Evolutionary conservation across 2,329 filamentous ascomycete species (phyloP).

Genomic region (Biscogniauxia sp.): DNA sequence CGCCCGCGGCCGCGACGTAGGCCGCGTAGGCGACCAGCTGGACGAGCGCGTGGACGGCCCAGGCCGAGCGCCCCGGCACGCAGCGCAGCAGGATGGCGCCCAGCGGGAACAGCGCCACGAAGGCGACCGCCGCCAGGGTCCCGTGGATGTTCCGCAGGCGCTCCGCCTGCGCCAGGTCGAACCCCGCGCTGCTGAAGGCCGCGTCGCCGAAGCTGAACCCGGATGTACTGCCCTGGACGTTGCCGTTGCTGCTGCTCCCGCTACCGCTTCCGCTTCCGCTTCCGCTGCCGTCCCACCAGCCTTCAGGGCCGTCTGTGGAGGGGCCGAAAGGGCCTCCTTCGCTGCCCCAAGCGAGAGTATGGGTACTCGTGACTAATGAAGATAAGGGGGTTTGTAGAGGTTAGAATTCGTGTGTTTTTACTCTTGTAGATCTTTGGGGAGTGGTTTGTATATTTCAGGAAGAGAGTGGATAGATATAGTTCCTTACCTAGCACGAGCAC

Average conservation of each 20-base stretch:
- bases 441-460: neutral
- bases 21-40: conserved; percentile 38
- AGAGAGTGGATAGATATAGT: neutral
- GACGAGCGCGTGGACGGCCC: conserved; percentile 38
- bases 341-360: neutral
- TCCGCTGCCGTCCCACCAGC: neutral
- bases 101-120: conserved; percentile 43
- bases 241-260: neutral
- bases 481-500: neutral
- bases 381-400: neutral
- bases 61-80: conserved; percentile 33
- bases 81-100: conserved; percentile 43
- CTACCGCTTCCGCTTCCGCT: neutral
- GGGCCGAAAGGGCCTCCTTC: conserved; percentile 1
- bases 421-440: neutral
- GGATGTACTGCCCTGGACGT: neutral
- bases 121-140: conserved; percentile 38
- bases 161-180: conserved; percentile 29
- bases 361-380: neutral
- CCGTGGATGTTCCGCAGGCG: conserved; percentile 40
- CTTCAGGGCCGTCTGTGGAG: neutral
- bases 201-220: neutral
- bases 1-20: conserved; percentile 38
- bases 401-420: neutral
- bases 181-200: conserved; percentile 13